Evolutionary conservation across 2,329 filamentous ascomycete species (phyloP).

Genomic region (Curvularia spicifera): DNA sequence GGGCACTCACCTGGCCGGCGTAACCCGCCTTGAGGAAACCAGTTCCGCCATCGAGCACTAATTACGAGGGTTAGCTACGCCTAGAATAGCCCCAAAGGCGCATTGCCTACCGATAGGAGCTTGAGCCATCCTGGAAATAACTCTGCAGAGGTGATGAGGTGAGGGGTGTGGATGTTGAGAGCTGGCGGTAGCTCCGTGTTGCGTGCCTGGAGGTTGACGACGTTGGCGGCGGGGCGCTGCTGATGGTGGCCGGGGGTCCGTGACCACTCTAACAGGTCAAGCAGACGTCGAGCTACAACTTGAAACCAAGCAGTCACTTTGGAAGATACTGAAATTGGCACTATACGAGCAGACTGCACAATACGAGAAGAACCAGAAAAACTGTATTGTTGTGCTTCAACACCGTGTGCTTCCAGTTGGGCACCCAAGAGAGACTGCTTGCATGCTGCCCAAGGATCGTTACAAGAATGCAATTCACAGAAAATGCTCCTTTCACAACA

Average conservation of each 20-base stretch:
- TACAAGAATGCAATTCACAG: not conserved
- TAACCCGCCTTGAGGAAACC: conserved; percentile 99
- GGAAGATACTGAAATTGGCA: not conserved
- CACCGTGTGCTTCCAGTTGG: not conserved
- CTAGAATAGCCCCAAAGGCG: conserved; percentile 9
- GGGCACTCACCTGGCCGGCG: conserved; percentile 74
- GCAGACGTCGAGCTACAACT: conserved; percentile 15
- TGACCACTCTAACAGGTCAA: conserved; percentile 30
- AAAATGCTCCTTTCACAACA: no score
- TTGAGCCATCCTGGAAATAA: conserved; percentile 53
- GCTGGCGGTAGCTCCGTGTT: conserved; percentile 22
- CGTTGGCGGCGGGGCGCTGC: conserved; percentile 33
- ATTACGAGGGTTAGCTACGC: conserved; percentile 39
- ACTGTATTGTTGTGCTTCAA: not conserved
- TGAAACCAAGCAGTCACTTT: not conserved
- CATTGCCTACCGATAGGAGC: conserved; percentile 56
- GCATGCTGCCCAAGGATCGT: not conserved
- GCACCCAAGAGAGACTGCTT: not conserved
- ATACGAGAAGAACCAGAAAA: no score
- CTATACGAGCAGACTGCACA: not conserved
- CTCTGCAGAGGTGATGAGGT: conserved; percentile 22
- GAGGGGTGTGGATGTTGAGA: conserved; percentile 16
- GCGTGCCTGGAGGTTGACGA: conserved; percentile 36
- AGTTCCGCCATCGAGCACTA: conserved; percentile 99
- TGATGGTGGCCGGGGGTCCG: conserved; percentile 29